phyloP scores from a whole-genome alignment of 1,139 yeast species.

The Dujonia santamariae region DNA sequence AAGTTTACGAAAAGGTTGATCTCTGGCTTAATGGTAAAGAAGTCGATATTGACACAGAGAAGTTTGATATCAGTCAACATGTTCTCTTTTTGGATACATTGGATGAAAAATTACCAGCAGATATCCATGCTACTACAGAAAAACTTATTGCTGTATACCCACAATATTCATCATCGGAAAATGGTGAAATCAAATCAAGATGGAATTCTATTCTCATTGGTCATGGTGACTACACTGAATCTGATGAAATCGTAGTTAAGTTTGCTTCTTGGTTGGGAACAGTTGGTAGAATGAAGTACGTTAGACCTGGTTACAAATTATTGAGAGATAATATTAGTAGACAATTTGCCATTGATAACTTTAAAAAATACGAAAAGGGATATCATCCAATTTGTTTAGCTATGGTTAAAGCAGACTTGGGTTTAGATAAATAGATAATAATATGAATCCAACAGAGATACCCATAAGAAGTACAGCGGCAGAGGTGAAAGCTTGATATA shows the following conservation, averaged over 20 bases:
- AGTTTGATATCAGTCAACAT: constrained; percentile 33
- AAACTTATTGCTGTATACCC: constrained; percentile 24
- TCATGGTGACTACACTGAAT: constrained; percentile 20
- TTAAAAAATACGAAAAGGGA: constrained; percentile 18
- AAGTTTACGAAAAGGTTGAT: constrained; percentile 24
- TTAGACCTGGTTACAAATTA: constrained; percentile 38
- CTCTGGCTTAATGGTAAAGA: constrained; percentile 23
- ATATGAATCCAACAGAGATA: too few species aligned
- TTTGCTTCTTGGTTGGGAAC: constrained; percentile 40
- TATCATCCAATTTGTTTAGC: constrained; percentile 42
- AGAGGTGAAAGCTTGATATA: too few species aligned
- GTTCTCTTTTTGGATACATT: constrained; percentile 33
- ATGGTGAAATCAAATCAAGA: constrained; percentile 32
- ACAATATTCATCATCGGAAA: constrained; percentile 16
- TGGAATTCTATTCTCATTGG: constrained; percentile 32
- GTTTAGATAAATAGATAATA: constrained; percentile 5
- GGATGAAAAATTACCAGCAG: constrained; percentile 16
- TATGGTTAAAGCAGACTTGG: constrained; percentile 36
- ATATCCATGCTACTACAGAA: constrained; percentile 8
- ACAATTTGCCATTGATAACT: constrained; percentile 29
- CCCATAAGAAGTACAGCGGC: too few species aligned
- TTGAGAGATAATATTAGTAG: constrained; percentile 24
- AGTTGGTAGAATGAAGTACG: constrained; percentile 44
- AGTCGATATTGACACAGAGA: constrained; percentile 21
- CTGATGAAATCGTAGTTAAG: constrained; percentile 16